Evolutionary conservation across 768 basidiomycete genomes (phyloP), one percentile per base, ranked within the genome.

Genomic region (Pisolithus tinctorius): DNA sequence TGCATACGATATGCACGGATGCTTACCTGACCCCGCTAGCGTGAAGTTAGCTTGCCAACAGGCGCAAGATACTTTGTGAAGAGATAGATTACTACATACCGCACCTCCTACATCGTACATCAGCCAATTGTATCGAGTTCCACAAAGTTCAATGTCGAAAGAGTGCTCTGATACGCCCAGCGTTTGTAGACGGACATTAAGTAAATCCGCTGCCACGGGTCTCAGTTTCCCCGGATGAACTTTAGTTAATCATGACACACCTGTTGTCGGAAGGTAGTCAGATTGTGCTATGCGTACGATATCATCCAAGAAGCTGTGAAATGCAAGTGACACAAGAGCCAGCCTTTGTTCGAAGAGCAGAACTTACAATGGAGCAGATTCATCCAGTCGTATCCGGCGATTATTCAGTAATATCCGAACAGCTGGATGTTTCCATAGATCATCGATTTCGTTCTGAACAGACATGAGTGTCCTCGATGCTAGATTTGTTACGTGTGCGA

Each of bases 71-170:
- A 36, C 25, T 17, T 13, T 26, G 43, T 52, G 48, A 30, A 45
- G 26, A 47, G 57, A 49, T 40, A 34, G 16, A 47, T 25, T 16
- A 45, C 43, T 43, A 74, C 85, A 63, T 62, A 89, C 84, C 47
- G 86, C 84, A 43, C 89, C 89, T 38, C 88, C 88, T 36, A 92
- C 88, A 63, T 92, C 89, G 63, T 85, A 92, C 50, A 91, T 71
- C 51, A 82, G 78, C 88, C 88, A 91, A 48, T 82, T 78, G 61
- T 85, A 86, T 40, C 74, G 74, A 50, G 72, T 74, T 3, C 83
- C 82, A 38, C 77, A 79, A 54, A 82, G 76, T 52, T 75, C 74
- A 52, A 89, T 80, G 50, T 82, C 77, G 63, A 88, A 88, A 1
- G 78, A 72, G 61, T 89, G 86, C 57, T 91, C 88, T 51, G 83